A percentile compares a stretch with the other conserved stretches of the same genome.
phyloP scores from a whole-genome alignment of 1,139 yeast species.

The Kodamaea ohmeri region DNA sequence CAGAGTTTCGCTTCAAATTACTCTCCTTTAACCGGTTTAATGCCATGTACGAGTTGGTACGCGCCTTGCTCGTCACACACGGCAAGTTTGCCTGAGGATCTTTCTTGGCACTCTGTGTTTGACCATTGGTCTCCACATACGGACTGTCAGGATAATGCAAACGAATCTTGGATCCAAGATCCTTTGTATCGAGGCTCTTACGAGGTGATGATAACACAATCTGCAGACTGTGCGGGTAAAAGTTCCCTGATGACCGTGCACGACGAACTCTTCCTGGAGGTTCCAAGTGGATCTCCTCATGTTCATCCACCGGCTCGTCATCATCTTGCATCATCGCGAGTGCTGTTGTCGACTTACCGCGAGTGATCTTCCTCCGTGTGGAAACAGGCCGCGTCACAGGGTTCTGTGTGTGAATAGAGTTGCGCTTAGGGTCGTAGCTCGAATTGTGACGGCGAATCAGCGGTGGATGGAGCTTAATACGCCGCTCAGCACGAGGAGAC shows the following conservation, averaged over 20 bases:
- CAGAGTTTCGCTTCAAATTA: constrained; percentile 16
- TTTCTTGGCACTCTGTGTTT: no score
- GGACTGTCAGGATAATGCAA: constrained; percentile 23
- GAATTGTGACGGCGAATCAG: constrained; percentile 12
- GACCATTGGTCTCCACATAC: constrained; percentile 22
- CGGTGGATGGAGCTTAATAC: constrained; percentile 6
- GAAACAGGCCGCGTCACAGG: constrained; percentile 9
- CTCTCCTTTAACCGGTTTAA: constrained; percentile 40
- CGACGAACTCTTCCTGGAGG: constrained; percentile 22
- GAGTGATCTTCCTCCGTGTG: constrained; percentile 13
- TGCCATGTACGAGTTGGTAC: constrained; percentile 38
- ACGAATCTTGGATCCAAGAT: no score
- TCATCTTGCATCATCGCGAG: constrained; percentile 20
- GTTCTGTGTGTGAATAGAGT: constrained; percentile 26
- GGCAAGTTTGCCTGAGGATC: constrained; percentile 42
- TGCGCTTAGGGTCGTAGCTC: constrained; percentile 20
- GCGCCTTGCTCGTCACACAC: constrained; percentile 28
- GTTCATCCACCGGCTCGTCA: constrained; percentile 1
- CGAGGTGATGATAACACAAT: constrained; percentile 5
- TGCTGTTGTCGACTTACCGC: constrained; percentile 33
- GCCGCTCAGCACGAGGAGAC: constrained; percentile 4
- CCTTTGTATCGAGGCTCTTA: background rate
- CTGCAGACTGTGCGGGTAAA: constrained; percentile 15
- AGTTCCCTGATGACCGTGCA: constrained; percentile 38
- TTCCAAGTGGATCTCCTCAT: background rate